phyloP scores from a whole-genome alignment of 331 rosid species.

The Malus hybrid region DNA sequence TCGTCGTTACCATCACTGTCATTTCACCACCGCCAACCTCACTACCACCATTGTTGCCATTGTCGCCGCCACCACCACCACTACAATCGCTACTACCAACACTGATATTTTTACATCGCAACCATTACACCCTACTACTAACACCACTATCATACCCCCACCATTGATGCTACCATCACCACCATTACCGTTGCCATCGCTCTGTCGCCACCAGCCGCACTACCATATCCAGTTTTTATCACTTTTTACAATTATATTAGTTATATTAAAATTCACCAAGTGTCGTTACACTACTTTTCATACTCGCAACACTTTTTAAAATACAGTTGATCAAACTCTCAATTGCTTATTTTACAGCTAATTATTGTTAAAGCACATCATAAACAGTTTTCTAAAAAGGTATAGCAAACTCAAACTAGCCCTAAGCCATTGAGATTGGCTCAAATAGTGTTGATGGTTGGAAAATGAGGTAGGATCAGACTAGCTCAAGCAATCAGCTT shows the following conservation, averaged over 20 bases:
- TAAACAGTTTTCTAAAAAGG: no score
- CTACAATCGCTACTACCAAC: no score
- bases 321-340: not conserved
- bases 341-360: no score
- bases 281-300: no score
- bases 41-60: not conserved
- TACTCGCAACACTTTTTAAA: not conserved
- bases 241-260: no score
- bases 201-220: not conserved
- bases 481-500: not conserved
- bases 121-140: not conserved
- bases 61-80: not conserved
- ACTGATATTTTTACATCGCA: no score
- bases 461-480: not conserved
- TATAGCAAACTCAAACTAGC: not conserved
- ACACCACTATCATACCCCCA: no score
- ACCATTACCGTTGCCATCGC: accelerated
- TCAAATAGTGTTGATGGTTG: not conserved
- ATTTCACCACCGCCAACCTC: not conserved
- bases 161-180: not conserved
- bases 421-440: not conserved
- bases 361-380: not conserved
- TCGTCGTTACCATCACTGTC: not conserved
- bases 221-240: no score
- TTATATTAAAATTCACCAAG: not conserved